A percentile compares a stretch with the other conserved stretches of the same genome.
Evolutionary conservation across 805 yeast genomes (phyloP).

Genomic region (Cyberlindnera amylophila): DNA sequence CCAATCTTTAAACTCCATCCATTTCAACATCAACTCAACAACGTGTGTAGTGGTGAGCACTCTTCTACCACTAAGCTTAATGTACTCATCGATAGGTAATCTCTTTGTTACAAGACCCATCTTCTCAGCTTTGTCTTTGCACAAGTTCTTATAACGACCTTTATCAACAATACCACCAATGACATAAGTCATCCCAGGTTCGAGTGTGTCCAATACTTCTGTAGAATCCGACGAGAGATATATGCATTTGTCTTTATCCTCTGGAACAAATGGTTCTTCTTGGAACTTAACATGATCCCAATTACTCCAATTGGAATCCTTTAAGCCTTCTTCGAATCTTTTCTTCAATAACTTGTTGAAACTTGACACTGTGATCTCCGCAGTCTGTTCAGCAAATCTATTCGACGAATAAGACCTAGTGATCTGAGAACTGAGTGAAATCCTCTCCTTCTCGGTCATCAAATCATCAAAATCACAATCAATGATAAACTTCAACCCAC

Average conservation of each 20-base stretch:
- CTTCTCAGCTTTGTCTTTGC: slow-evolving; percentile 74
- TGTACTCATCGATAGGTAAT: slow-evolving; percentile 83
- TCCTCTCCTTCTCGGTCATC: slow-evolving; percentile 71
- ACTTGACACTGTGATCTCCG: slow-evolving; percentile 58
- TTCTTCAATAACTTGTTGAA: slow-evolving; percentile 61
- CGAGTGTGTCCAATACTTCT: slow-evolving; percentile 57
- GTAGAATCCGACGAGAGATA: slow-evolving; percentile 89
- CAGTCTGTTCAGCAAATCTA: slow-evolving; percentile 52
- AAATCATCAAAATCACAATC: slow-evolving; percentile 91
- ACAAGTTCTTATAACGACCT: slow-evolving; percentile 78
- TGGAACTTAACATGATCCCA: slow-evolving; percentile 67
- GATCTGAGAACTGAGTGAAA: slow-evolving; percentile 74
- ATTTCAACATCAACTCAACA: slow-evolving; percentile 77
- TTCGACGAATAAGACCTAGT: slow-evolving; percentile 80
- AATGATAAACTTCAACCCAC: slow-evolving; percentile 56
- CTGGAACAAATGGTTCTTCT: slow-evolving; percentile 26
- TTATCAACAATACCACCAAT: slow-evolving; percentile 97
- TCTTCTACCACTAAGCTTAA: slow-evolving; percentile 77
- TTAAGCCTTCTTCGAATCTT: slow-evolving; percentile 63
- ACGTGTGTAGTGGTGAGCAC: slow-evolving; percentile 95
- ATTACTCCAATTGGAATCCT: slow-evolving; percentile 46
- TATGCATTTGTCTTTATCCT: slow-evolving; percentile 42
- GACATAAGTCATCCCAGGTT: slow-evolving; percentile 71
- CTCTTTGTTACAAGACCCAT: slow-evolving; percentile 70
- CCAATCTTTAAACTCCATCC: slow-evolving; percentile 83